Evolutionary conservation across 108 stramenopile species (phyloP).

Genomic region (Nannochloropsis oceanica): DNA sequence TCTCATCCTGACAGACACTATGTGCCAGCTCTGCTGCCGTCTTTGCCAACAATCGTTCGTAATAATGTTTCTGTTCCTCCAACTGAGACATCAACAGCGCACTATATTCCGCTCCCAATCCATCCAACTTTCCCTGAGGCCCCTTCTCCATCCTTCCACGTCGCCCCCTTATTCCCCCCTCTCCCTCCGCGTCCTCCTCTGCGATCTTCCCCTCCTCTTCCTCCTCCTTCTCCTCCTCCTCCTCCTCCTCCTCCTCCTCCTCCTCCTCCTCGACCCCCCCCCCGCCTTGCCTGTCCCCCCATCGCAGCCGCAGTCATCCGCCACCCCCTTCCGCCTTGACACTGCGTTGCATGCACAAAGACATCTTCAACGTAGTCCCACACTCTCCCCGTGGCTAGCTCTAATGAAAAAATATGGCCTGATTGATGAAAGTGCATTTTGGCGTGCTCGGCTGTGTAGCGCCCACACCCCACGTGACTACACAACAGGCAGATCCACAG

Average conservation of each 20-base stretch:
- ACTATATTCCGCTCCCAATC: not conserved
- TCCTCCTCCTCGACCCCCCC: no score
- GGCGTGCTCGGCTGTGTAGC: not conserved
- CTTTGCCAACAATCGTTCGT: not conserved
- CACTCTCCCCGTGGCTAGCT: constrained; percentile 2
- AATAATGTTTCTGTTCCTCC: constrained; percentile 1
- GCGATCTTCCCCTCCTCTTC: no score
- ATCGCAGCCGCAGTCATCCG: no score
- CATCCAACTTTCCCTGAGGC: not conserved
- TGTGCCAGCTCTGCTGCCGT: not conserved
- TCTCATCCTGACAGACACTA: not conserved
- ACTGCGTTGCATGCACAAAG: not conserved
- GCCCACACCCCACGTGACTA: constrained; percentile 1
- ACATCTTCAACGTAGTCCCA: constrained; percentile 3
- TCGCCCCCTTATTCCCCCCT: not conserved
- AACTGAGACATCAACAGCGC: not conserved
- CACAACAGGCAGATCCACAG: constrained; percentile 5
- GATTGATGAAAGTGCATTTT: not conserved
- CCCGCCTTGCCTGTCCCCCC: no score
- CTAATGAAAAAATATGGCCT: not conserved
- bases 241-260: no score
- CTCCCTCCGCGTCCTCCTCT: no score
- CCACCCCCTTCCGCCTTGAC: not conserved
- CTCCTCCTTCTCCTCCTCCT: no score
- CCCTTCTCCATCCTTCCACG: not conserved